Base-by-base conservation (phyloP, 306 rosid species). In the Sindora glabra region DNA sequence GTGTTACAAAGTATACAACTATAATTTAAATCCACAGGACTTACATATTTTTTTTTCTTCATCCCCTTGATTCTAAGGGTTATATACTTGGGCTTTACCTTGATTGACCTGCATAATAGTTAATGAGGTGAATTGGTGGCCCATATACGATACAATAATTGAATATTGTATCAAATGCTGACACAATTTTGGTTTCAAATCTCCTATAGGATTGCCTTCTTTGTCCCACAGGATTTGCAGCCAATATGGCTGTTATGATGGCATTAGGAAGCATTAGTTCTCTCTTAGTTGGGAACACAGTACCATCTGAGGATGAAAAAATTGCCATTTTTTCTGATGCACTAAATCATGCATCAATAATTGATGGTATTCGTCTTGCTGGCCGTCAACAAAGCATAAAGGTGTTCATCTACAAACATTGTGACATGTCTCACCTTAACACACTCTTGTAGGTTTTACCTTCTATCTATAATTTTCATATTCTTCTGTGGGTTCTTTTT, bases 211-310 rank as follows among this genome's bases (percentile, higher is more conserved):
- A 92, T 80, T 92, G 98, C 77, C 96, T 92, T 72, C 98, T 92
- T 77, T 88, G 96, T 81, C 96, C 98, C 62, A 85, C 98, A 62
- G 98, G 98, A 56, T 92, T 88, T 86, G 82, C 98, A 36, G 98
- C 98, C 74, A 92, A 92, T 83, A 88, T 86, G 98, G 96, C 98
- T 8, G 8, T 86, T 80, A 86, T 92, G 95, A 90, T 86, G 22
- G 83, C 92, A 18, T 56, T 92, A 44, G 98, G 96, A 76, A 86
- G 83, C 54, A 63, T 92, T 47, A 82, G 86, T 68, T 65, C 94
- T 39, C 95, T 88, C 74, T 68, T 88, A 72, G 81, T 80, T 68
- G 69, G 77, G 54, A 80, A 79, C 10, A 67, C 48, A 66, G 64
- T 57, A 56, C 77, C 84, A 41, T 83, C 77, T 44, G 79, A 80